Base-by-base conservation (phyloP, 208 protist genomes). In the Leptomonas pyrrhocoris region DNA sequence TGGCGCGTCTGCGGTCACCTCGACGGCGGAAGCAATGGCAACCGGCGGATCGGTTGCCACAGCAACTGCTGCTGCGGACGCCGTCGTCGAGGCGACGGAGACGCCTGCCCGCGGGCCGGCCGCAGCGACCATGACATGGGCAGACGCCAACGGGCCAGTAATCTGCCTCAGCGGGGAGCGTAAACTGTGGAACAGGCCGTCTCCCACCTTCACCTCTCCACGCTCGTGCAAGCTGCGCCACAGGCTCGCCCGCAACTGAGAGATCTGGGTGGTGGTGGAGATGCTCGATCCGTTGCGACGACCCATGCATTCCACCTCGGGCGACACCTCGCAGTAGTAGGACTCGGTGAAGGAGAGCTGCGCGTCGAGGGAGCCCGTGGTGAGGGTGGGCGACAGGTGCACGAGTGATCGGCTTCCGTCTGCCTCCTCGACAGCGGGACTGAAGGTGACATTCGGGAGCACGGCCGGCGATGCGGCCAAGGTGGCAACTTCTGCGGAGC, bases 321-420 rank as follows among this genome's bases (percentile, higher is more conserved):
- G 15, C 30, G n/a, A 7, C 19, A 45, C 18, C 8, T 68, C 49
- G 51, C 58, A 58, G 58, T 56, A 77, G 34, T 51, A 71, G 8
- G 25, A 62, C 46, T 77, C 72, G 0, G 62, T 77, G 36, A 68
- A 77, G 18, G 64, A 71, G 19, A 77, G 57, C 11, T 56, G 46
- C 6, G 58, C 64, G 18, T 72, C 57, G 1, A 45, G 12, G 11
- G 72, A 68, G 21, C 64, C 56, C 40, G 72, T 56, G 48, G 72
- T 68, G 50, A 25, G 40, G 31, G 49, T 72, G 21, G n/a, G 48
- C 0, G 59, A 55, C 28, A 60, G 5, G 40, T 45, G 64, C 30
- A 72, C 28, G 18, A 68, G 64, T 2, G 63, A 67, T 18, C 31
- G 36, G 9, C 25, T 67, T 13, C 50, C 55, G 18, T 15, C 54